Conservation (phyloP, 345 rosid species). For the Heritiera fomes region DNA sequence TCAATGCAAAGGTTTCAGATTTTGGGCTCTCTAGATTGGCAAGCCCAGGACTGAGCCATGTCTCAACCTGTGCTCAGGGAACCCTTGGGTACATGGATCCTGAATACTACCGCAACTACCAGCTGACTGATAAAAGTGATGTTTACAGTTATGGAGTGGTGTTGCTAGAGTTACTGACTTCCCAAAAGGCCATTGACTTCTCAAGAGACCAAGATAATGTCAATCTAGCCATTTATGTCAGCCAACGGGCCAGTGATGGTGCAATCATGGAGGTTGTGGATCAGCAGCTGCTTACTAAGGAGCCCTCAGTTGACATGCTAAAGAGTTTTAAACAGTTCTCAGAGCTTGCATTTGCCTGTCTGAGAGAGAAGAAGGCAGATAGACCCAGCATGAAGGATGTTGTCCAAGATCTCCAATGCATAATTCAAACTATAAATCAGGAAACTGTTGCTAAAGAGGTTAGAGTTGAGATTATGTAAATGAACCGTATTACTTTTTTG, state of each 20-base stretch:
- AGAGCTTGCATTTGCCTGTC: conserved; percentile 49
- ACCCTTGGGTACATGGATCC: conserved; percentile 69
- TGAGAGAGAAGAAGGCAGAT: conserved; percentile 47
- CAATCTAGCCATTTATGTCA: conserved; percentile 47
- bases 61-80: conserved; percentile 69
- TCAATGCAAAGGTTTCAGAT: conserved; percentile 55
- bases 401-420: conserved; percentile 47
- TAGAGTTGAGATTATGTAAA: conserved; percentile 16
- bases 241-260: conserved; percentile 36
- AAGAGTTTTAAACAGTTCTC: conserved; percentile 38
- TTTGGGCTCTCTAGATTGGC: conserved; percentile 67
- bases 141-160: conserved; percentile 63
- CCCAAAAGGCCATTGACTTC: conserved; percentile 57
- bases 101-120: conserved; percentile 60
- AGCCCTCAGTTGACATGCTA: conserved; percentile 25
- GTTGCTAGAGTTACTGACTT: conserved; percentile 58
- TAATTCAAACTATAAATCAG: conserved; percentile 28
- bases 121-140: conserved; percentile 59
- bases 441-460: conserved; percentile 11
- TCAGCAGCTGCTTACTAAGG: conserved; percentile 31
- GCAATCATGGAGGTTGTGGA: conserved; percentile 47
- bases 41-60: conserved; percentile 58
- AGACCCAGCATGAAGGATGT: conserved; percentile 61
- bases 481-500: background rate
- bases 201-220: conserved; percentile 48